These are phyloP conservation scores for Colletotrichum viniferum DNA, from an alignment of 2,329 filamentous ascomycete species.

Conservation along the genomic window DNA sequence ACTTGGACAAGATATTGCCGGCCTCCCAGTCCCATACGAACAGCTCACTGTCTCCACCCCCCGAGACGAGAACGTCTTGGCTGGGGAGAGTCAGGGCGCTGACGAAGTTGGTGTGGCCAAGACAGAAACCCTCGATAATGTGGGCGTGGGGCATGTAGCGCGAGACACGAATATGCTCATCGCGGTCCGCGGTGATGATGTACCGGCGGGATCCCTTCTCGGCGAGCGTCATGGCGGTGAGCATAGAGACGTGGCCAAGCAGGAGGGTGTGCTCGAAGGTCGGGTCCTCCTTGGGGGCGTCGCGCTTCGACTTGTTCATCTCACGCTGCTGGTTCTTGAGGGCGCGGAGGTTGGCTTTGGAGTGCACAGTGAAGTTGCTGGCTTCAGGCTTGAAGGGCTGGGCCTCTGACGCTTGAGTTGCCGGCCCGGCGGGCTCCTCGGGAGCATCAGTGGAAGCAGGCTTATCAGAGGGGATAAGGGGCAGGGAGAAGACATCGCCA, in stretches of 20 bases:
- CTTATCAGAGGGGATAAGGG: conserved; percentile 57
- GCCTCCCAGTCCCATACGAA: conserved; percentile 82
- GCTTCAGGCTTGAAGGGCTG: conserved; percentile 54
- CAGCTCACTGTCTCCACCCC: conserved; percentile 81
- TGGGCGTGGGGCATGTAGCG: conserved; percentile 82
- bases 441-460: conserved; percentile 9
- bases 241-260: conserved; percentile 93
- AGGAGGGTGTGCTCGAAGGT: conserved; percentile 78
- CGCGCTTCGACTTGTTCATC: conserved; percentile 23
- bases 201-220: conserved; percentile 47
- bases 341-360: conserved; percentile 64
- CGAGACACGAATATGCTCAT: conserved; percentile 85
- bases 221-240: conserved; percentile 74
- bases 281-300: conserved; percentile 39
- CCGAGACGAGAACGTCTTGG: conserved; percentile 75
- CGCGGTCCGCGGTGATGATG: conserved; percentile 61
- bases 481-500: conserved; percentile 91
- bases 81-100: conserved; percentile 73
- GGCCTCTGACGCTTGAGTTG: background rate
- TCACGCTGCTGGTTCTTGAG: conserved; percentile 59
- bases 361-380: conserved; percentile 67
- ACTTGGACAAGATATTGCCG: conserved; percentile 56
- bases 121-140: conserved; percentile 86
- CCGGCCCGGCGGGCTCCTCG: conserved; percentile 25
- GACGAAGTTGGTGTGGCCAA: conserved; percentile 87